Conservation (phyloP, 2,329 filamentous ascomycete genomes). For the Colletotrichum orchidophilum region DNA sequence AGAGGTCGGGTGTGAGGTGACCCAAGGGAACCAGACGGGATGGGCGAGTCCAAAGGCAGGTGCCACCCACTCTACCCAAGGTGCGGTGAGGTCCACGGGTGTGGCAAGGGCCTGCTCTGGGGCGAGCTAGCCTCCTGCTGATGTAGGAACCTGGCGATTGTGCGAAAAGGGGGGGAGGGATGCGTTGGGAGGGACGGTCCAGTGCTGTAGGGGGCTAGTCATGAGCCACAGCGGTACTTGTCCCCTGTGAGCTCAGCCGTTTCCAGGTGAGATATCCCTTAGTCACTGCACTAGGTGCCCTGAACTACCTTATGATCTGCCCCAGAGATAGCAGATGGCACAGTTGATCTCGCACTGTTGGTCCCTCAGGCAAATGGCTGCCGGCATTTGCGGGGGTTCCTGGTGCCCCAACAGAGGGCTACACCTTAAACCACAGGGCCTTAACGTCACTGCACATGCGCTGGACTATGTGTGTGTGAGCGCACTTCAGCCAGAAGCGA, state of each 20-base stretch:
- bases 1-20: not conserved
- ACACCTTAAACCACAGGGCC: not conserved
- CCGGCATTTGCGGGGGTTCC: slow-evolving; percentile 11
- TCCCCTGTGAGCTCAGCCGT: not conserved
- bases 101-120: slow-evolving; percentile 21
- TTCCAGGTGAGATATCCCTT: not conserved
- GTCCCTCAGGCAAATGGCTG: not conserved
- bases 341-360: slow-evolving; percentile 24
- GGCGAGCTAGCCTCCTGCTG: slow-evolving; percentile 24
- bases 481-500: slow-evolving; percentile 11
- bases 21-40: slow-evolving; percentile 22
- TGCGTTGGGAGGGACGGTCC: not conserved
- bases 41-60: slow-evolving; percentile 24
- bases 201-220: not conserved
- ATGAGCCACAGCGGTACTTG: not conserved
- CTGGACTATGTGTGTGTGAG: slow-evolving; percentile 7
- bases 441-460: not conserved
- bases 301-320: not conserved
- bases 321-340: not conserved
- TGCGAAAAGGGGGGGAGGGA: not conserved
- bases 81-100: slow-evolving; percentile 1
- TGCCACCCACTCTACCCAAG: slow-evolving; percentile 30
- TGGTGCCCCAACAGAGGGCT: slow-evolving; percentile 10
- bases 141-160: not conserved
- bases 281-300: not conserved